These are phyloP conservation scores for Sporisorium sorghi DNA, from an alignment of 1,284 basidiomycete genomes.

Conservation along the genomic window DNA sequence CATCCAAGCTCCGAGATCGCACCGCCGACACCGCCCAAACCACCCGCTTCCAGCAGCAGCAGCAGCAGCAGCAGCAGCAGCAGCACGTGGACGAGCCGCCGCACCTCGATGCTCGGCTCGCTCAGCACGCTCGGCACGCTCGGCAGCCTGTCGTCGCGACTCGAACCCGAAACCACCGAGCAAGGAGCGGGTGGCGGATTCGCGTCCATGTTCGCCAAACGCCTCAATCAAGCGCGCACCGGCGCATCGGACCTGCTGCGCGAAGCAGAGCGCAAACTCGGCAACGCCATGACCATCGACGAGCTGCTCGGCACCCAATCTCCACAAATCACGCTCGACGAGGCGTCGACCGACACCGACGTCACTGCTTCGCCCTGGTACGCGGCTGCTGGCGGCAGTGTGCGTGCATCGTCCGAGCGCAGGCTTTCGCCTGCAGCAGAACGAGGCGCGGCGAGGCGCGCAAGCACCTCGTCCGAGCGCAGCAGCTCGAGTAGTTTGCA, in stretches of 20 bases:
- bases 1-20: conserved; percentile 1
- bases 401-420: not conserved
- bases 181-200: conserved; percentile 5
- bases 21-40: conserved; percentile 26
- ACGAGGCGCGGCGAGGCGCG: not conserved
- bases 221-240: conserved; percentile 32
- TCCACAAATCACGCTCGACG: conserved; percentile 27
- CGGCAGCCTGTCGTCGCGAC: conserved; percentile 3
- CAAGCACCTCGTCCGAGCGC: conserved; percentile 10
- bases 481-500: conserved; percentile 1
- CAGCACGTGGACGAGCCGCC: conserved; percentile 14
- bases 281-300: conserved; percentile 48
- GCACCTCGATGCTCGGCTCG: conserved; percentile 29
- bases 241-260: conserved; percentile 37
- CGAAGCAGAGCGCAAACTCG: conserved; percentile 42
- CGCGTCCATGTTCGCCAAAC: conserved; percentile 28
- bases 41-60: not conserved
- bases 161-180: not conserved
- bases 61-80: not conserved
- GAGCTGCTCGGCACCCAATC: conserved; percentile 23
- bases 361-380: conserved; percentile 18
- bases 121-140: conserved; percentile 31
- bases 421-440: conserved; percentile 6
- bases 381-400: conserved; percentile 22
- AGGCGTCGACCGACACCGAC: conserved; percentile 4